phyloP scores from a whole-genome alignment of 2,329 filamentous ascomycete genomes.

The Arthroderma sp. region DNA sequence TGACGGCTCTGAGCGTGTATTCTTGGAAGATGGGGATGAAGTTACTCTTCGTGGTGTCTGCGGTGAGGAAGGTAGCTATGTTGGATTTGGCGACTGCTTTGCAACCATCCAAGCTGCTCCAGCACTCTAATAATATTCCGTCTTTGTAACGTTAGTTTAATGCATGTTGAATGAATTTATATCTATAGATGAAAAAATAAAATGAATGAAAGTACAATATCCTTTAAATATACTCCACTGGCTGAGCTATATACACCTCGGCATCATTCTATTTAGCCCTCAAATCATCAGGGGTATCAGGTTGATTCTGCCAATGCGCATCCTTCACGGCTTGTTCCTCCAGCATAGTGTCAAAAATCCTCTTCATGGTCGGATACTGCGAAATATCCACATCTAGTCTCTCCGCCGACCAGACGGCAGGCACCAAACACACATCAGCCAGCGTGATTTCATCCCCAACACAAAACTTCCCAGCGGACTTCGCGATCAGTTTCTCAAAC shows the following conservation, averaged over 20 bases:
- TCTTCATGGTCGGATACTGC: conserved; percentile 35
- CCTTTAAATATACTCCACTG: no score
- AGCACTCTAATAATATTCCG: conserved; percentile 1
- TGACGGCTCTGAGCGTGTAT: conserved; percentile 54
- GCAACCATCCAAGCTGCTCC: conserved; percentile 8
- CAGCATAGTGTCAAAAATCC: conserved; percentile 36
- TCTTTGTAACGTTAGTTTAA: no score
- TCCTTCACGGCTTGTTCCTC: conserved; percentile 38
- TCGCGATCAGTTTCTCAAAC: conserved; percentile 37
- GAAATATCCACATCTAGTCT: conserved; percentile 41
- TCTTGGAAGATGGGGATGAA: conserved; percentile 62
- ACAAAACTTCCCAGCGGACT: conserved; percentile 38
- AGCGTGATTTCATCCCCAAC: conserved; percentile 44
- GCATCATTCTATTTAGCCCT: conserved; percentile 11
- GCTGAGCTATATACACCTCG: not conserved
- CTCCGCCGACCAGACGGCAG: conserved; percentile 46
- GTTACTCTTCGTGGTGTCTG: conserved; percentile 53
- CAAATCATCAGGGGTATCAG: conserved; percentile 40
- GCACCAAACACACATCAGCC: conserved; percentile 47
- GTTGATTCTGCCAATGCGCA: conserved; percentile 43
- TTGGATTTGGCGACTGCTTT: conserved; percentile 56
- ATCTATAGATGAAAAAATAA: no score
- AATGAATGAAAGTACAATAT: no score
- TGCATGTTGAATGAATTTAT: no score
- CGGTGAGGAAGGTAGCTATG: conserved; percentile 51